phyloP scores from a whole-genome alignment of 306 rosid species.

The Medicago ruthenica region DNA sequence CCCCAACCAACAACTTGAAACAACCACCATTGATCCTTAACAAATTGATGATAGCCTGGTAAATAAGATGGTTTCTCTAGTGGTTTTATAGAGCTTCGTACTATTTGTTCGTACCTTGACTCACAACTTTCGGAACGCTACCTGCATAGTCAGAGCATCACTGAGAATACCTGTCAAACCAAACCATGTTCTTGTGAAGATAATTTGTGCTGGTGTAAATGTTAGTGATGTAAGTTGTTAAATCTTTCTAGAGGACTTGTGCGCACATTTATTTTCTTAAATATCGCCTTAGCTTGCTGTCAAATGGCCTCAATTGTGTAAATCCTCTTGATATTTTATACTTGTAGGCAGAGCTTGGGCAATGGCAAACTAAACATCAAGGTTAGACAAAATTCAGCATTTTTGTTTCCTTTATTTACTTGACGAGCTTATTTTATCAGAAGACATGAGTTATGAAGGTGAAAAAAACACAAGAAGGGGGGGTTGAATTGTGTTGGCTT shows the following conservation, averaged over 20 bases:
- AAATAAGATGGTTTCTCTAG: constrained; percentile 35
- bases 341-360: too few species aligned
- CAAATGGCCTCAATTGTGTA: constrained; percentile 11
- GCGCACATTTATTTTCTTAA: constrained; percentile 19
- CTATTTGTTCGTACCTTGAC: constrained; percentile 77
- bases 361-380: too few species aligned
- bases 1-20: too few species aligned
- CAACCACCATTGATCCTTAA: too few species aligned
- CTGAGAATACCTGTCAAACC: constrained; percentile 76
- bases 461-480: too few species aligned
- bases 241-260: constrained; percentile 38
- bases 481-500: too few species aligned
- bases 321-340: background rate
- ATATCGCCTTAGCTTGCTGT: constrained; percentile 17
- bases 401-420: too few species aligned
- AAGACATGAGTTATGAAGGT: too few species aligned
- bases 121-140: constrained; percentile 89
- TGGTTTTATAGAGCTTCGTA: constrained; percentile 36
- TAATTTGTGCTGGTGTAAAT: constrained; percentile 91
- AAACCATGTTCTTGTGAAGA: constrained; percentile 76
- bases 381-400: too few species aligned
- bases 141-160: constrained; percentile 64
- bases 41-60: too few species aligned
- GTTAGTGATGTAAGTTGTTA: constrained; percentile 92
- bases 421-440: too few species aligned